A percentile compares a stretch with the other conserved stretches of the same genome.
These are phyloP conservation scores for Cytospora paraplurivora DNA, from an alignment of 2,329 filamentous ascomycete genomes.

Conservation along the genomic window DNA sequence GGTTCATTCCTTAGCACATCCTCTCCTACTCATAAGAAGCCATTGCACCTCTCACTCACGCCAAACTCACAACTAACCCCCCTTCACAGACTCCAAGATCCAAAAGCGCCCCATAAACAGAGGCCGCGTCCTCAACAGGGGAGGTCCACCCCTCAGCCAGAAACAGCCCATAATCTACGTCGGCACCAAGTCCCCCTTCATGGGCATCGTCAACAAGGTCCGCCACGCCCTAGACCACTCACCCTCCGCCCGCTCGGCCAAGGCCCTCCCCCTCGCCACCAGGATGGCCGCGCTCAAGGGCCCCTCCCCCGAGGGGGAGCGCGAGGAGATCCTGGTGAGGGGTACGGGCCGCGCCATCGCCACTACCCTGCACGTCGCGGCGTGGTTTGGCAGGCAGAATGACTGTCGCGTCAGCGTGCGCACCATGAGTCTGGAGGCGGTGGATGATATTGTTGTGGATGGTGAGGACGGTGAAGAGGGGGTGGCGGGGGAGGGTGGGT, in stretches of 20 bases:
- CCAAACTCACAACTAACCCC: constrained; percentile 25
- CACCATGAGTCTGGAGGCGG: constrained; percentile 64
- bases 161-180: constrained; percentile 60
- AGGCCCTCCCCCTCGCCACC: constrained; percentile 48
- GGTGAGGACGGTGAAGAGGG: constrained; percentile 38
- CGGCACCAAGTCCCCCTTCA: constrained; percentile 65
- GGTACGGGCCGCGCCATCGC: constrained; percentile 69
- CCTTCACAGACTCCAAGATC: constrained; percentile 47
- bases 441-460: constrained; percentile 63
- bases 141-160: constrained; percentile 14
- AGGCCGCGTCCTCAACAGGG: constrained; percentile 36
- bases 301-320: constrained; percentile 35
- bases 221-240: constrained; percentile 62
- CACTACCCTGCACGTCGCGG: constrained; percentile 62
- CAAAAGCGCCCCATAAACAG: constrained; percentile 52
- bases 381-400: constrained; percentile 64
- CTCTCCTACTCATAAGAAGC: background rate
- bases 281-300: constrained; percentile 48
- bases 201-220: constrained; percentile 66
- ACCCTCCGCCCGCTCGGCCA: constrained; percentile 46
- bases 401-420: constrained; percentile 61
- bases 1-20: background rate
- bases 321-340: constrained; percentile 51
- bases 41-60: background rate
- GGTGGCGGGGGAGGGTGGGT: constrained; percentile 25